Base-by-base conservation (phyloP, 2,329 filamentous ascomycete species). In the Penicillium sp. region DNA sequence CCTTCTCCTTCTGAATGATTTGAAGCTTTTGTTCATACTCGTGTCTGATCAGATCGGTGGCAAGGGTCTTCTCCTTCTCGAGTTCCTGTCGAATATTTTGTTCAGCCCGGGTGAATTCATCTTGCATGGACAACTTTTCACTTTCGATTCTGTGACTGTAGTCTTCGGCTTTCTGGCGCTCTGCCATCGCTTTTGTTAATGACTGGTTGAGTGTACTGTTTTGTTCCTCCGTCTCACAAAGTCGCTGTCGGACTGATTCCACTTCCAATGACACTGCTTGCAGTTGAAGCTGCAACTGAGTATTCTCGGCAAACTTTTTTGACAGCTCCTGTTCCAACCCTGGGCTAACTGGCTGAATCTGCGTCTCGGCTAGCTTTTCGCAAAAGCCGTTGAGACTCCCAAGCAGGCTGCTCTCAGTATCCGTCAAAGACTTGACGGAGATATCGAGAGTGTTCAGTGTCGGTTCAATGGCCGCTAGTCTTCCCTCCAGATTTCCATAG, bases 1-100 rank as follows among this genome's bases (percentile, higher is more conserved):
- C n/a, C n/a, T n/a, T n/a, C n/a, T n/a, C n/a, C n/a, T n/a, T n/a
- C 31, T 56, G 44, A 3, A 66, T 37, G 14, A 45, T 50, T 43
- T 64, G 56, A 7, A 63, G 31, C 32, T 62, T 54, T 44, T 62
- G 60, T 28, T 68, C 63, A n/a, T 61, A 65, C 26, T 44, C 56
- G 10, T 55, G 59, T 34, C 48, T 61, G 27, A 53, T 61, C 38
- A 66, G 68, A 51, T 64, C 57, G 20, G 52, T 61, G 45, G 56
- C 47, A n/a, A 54, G 43, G 13, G 57, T 40, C 42, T 60, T 60
- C 34, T 66, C 68, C 52, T 64, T 56, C 16, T 54, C 58, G 45
- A 66, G 24, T 48, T 68, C 63, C 28, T 65, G 58, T 16, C 61
- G 58, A 10, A 67, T 44, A n/a, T 46, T 61, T 13, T 47, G 46